Base-by-base conservation (phyloP, 2,329 filamentous ascomycete genomes). In the Neofusicoccum sp. region DNA sequence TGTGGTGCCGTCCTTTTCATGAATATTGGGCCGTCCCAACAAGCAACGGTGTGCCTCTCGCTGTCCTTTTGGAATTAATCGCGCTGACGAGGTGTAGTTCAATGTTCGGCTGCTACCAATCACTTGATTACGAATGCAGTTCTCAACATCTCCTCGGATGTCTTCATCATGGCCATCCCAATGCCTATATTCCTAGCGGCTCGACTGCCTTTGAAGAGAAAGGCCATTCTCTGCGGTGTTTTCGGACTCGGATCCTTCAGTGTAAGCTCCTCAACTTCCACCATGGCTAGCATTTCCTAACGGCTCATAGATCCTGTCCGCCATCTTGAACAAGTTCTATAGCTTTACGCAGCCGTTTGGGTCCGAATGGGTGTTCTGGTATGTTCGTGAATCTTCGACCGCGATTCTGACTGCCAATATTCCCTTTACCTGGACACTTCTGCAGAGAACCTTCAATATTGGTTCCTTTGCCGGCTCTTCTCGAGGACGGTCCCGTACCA, bases 391-490 rank as follows among this genome's bases (percentile, higher is more conserved):
- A 67, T 79, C 80, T 11, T 83, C 80, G 45, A 85, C 85, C 0
- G 83, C 84, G 5, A 77, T 87, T 41, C 78, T 86, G 51, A 84
- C 86, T 14, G 80, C 84, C 30, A 87, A 87, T 62, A 75, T 87
- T 5, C 84, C 85, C 0, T 81, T 86, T 51, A 82, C 80, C 63
- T 87, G 84, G 80, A 81, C 82, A 0, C 74, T 87, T 20, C 75
- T 85, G 31, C 79, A 82, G 44, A 76, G 78, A 7, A 62, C 82
- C 60, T 78, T 80, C 68, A 70, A 70, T 26, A 65, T 71, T 26
- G 65, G 67, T 38, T 66, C 70, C 5, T 75, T 74, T 61, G 54
- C 61, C 36, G 56, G 56, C 41, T 56, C 51, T 11, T 48, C 56
- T 12, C 56, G 56, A 8, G 56, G 43, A 38, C 43, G 41, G 4